Percentiles rank a stretch among this genome's conserved stretches.
Evolutionary conservation across 2,329 filamentous ascomycete genomes (phyloP).

Genomic region (Leptographium flavum): DNA sequence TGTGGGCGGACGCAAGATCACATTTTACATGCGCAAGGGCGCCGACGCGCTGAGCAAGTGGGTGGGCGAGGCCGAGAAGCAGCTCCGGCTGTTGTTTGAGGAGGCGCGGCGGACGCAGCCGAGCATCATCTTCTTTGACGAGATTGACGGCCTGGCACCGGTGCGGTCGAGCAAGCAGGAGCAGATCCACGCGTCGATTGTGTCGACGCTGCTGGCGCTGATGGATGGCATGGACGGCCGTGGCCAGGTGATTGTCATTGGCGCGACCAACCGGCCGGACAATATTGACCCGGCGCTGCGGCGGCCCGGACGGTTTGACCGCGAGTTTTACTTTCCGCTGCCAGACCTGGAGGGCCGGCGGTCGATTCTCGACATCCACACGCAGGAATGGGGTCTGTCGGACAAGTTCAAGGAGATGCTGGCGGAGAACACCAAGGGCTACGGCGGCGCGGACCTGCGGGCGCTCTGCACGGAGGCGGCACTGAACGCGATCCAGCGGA

Average conservation of each 20-base stretch:
- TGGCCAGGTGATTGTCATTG: slow-evolving; percentile 95
- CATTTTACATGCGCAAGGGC: slow-evolving; percentile 98
- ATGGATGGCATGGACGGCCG: slow-evolving; percentile 99
- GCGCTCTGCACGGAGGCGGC: slow-evolving; percentile 93
- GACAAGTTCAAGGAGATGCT: slow-evolving; percentile 69
- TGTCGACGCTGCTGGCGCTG: slow-evolving; percentile 79
- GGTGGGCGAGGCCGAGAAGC: slow-evolving; percentile 95
- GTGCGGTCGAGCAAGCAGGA: slow-evolving; percentile 97
- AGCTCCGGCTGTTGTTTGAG: slow-evolving; percentile 84
- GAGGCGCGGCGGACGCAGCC: slow-evolving; percentile 92
- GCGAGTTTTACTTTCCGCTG: slow-evolving; percentile 95
- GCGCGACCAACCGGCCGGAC: slow-evolving; percentile 93
- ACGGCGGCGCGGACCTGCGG: slow-evolving; percentile 87
- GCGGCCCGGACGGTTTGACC: slow-evolving; percentile 84
- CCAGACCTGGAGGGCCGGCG: slow-evolving; percentile 69
- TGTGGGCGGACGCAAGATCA: slow-evolving; percentile 82
- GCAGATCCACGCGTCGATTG: slow-evolving; percentile 95
- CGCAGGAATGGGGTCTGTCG: slow-evolving; percentile 78
- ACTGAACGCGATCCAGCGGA: slow-evolving; percentile 86
- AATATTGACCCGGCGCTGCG: slow-evolving; percentile 93
- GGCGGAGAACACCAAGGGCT: slow-evolving; percentile 76
- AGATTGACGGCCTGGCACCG: slow-evolving; percentile 92
- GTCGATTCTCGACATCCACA: slow-evolving; percentile 89
- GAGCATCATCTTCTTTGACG: slow-evolving; percentile 98
- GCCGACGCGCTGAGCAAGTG: slow-evolving; percentile 96